These are phyloP conservation scores for Piper betle DNA, from an alignment of 164 flowering plant species.

Conservation along the genomic window DNA sequence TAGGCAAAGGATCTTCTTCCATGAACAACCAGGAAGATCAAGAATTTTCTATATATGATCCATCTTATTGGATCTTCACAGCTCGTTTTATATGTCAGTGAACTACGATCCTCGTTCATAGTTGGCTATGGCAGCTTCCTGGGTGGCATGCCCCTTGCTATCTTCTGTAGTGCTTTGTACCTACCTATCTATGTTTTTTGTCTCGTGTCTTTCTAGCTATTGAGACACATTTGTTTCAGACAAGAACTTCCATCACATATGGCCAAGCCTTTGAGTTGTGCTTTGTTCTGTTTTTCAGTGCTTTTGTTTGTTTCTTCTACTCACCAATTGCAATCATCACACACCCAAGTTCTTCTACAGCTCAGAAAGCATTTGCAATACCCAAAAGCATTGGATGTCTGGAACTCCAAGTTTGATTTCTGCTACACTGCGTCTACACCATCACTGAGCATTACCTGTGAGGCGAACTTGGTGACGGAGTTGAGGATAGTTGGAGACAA, in stretches of 20 bases:
- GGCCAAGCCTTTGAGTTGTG: not conserved
- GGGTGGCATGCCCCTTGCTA: not conserved
- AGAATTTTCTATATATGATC: not conserved
- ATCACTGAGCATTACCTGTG: conserved; percentile 41
- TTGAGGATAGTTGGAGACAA: conserved; percentile 47
- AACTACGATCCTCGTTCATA: too few relatives aligned
- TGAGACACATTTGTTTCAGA: too few relatives aligned
- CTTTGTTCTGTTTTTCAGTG: conserved; percentile 18
- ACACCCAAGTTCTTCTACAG: conserved; percentile 59
- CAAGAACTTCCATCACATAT: not conserved
- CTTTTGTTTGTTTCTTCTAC: conserved; percentile 23
- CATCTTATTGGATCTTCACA: not conserved
- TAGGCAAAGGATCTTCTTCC: not conserved
- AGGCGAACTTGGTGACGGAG: conserved; percentile 41
- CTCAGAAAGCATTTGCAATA: conserved; percentile 66
- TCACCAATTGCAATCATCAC: conserved; percentile 58
- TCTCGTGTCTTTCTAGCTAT: not conserved
- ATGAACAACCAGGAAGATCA: not conserved
- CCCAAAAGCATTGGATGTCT: conserved; percentile 52
- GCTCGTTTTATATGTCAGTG: not conserved
- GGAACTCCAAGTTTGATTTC: conserved; percentile 44
- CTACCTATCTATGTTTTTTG: not conserved
- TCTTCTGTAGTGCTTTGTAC: not conserved
- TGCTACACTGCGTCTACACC: conserved; percentile 36
- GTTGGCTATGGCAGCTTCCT: too few relatives aligned